Evolutionary conservation across 805 yeast species (phyloP), one percentile per base, ranked within the genome.

Genomic region (Schizosaccharomyces japonicus): DNA sequence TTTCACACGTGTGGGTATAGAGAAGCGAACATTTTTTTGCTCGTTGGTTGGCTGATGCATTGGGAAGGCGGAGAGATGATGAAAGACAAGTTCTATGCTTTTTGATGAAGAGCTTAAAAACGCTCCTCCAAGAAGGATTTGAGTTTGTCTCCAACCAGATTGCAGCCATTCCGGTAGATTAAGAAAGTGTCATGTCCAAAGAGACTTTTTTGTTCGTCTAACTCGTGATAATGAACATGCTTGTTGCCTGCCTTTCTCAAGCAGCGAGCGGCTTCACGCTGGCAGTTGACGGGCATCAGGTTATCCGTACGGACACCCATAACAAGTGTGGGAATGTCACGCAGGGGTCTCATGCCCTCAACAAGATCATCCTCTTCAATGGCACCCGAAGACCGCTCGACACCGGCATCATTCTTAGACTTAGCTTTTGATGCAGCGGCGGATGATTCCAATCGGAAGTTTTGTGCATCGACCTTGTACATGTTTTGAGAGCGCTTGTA

Each of bases 211-310:
- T 80, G 80, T 50, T 74, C 74, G 39, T 84, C 75, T 50, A 85
- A 66, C 58, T 85, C 95, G 49, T 75, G 67, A 58, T 83, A 82
- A 49, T 65, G 63, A 45, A 78, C 68, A 39, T 66, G 66, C 56
- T 59, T 53, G 23, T 53, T 50, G 40, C 62, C 58, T 11, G 56
- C 50, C 39, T 63, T 58, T 47, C 59, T 63, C 44, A 85, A 66
- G 32, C 75, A 72, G 13, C 73, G 71, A 27, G 74, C 76, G 49
- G 82, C 75, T 58, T 85, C 95, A 49, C 76, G 63, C 62, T 85
- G 95, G 64, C 85, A 95, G 94, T 94, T 82, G 32, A 78, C 81
- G 1, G 95, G 95, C 66, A 85, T 85, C 47, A 85, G 67, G 36
- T 80, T 80, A 59, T 85, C 95, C 1, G 90, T 78, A 57, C 81